Percentiles rank a stretch among this genome's conserved stretches.
Conservation (phyloP, 805 yeast genomes). For the Lipomyces starkeyi region DNA sequence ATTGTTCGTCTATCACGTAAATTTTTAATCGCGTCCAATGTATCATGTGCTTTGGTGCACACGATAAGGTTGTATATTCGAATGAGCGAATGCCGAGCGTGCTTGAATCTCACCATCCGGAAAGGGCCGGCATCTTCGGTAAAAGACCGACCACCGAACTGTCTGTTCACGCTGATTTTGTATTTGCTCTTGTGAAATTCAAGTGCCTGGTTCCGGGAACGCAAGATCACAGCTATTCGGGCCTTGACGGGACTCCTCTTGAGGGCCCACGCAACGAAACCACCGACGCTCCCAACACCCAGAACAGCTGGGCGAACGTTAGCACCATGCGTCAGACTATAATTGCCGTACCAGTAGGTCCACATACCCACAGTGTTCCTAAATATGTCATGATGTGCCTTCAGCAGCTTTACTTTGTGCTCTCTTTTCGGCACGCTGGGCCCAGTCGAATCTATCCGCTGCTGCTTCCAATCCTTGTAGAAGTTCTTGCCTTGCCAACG, state of each 20-base stretch:
- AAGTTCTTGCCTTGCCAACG: neutral
- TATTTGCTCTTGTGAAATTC: neutral
- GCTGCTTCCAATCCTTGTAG: neutral
- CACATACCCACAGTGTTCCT: neutral
- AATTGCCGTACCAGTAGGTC: neutral
- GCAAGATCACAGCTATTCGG: neutral
- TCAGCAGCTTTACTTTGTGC: neutral
- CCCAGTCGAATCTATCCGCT: neutral
- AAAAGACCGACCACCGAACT: neutral
- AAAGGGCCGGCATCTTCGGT: neutral
- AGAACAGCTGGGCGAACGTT: neutral
- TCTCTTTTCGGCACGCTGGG: conserved; percentile 2
- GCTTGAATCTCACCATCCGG: conserved; percentile 2
- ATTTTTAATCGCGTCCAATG: conserved; percentile 56
- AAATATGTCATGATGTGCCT: conserved; percentile 2
- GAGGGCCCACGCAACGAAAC: neutral
- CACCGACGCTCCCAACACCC: neutral
- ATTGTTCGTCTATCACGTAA: conserved; percentile 12
- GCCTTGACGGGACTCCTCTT: conserved; percentile 2
- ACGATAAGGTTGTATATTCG: conserved; percentile 51
- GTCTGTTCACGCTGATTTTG: neutral
- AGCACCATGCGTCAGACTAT: neutral
- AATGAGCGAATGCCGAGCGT: conserved; percentile 1
- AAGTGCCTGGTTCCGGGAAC: neutral
- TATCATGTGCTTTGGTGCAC: conserved; percentile 81